These are phyloP conservation scores for Cucumis hystrix DNA, from an alignment of 306 rosid species.

Conservation along the genomic window DNA sequence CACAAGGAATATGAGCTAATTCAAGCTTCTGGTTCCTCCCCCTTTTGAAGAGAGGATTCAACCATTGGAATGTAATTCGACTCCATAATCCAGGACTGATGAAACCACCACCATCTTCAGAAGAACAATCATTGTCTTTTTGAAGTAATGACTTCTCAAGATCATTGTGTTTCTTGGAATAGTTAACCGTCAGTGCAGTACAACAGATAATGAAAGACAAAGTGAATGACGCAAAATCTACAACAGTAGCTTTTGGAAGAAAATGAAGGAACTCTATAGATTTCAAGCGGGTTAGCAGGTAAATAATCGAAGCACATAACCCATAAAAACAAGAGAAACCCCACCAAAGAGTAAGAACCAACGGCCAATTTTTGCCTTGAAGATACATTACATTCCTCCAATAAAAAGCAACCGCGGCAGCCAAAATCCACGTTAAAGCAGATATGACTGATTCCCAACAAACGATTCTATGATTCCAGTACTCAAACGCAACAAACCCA, in stretches of 20 bases:
- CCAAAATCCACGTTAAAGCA: conserved; percentile 48
- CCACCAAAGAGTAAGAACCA: conserved; percentile 65
- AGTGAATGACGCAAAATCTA: conserved; percentile 35
- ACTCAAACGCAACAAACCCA: conserved; percentile 29
- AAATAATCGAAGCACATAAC: conserved; percentile 17
- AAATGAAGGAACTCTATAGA: conserved; percentile 15
- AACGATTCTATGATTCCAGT: conserved; percentile 8
- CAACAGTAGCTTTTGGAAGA: conserved; percentile 35
- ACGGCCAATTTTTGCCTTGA: conserved; percentile 34
- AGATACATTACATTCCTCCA: conserved; percentile 17
- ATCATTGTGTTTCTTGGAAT: conserved; percentile 21
- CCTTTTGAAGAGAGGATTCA: conserved; percentile 55
- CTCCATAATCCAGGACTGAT: conserved; percentile 50
- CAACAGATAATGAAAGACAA: conserved; percentile 31
- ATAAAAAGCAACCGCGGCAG: conserved; percentile 29
- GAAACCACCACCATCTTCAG: conserved; percentile 17
- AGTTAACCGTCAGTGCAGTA: conserved; percentile 17
- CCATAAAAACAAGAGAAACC: conserved; percentile 16
- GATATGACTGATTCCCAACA: conserved; percentile 14
- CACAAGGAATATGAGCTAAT: conserved; percentile 41
- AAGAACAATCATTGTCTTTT: conserved; percentile 14
- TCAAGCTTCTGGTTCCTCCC: conserved; percentile 60
- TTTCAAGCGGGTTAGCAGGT: conserved; percentile 14
- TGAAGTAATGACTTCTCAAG: conserved; percentile 34
- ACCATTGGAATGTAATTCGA: conserved; percentile 56